Percentiles rank a stretch among this genome's conserved stretches.
Conservation (phyloP, 2,329 filamentous ascomycete genomes). For the Botrytis fragariae region DNA sequence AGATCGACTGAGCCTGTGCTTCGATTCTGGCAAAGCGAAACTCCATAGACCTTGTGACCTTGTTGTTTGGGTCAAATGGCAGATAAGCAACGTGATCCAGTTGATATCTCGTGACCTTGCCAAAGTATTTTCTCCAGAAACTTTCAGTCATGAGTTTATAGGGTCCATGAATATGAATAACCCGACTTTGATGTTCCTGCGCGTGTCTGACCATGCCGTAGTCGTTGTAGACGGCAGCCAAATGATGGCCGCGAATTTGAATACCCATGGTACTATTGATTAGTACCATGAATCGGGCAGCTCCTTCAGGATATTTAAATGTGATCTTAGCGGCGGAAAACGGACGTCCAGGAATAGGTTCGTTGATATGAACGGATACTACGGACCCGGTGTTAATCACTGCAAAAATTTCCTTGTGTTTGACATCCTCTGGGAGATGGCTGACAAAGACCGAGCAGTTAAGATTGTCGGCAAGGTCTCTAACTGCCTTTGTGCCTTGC, state of each 20-base stretch:
- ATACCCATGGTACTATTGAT: not conserved
- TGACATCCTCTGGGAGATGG: not conserved
- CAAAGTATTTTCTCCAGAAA: not conserved
- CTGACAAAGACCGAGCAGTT: not conserved
- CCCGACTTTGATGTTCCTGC: not conserved
- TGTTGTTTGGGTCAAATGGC: not conserved
- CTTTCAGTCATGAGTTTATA: not conserved
- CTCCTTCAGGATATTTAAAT: not conserved
- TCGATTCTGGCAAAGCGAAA: conserved; percentile 23
- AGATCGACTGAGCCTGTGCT: conserved; percentile 17
- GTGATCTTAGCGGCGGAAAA: not conserved
- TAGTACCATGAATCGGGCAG: not conserved
- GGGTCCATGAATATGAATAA: not conserved
- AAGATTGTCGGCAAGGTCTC: not conserved
- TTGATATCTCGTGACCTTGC: not conserved
- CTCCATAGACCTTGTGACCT: conserved; percentile 7
- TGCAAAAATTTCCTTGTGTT: not conserved
- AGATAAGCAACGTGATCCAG: not conserved
- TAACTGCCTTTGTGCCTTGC: not conserved
- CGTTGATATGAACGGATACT: not conserved
- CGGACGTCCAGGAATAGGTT: too few relatives aligned
- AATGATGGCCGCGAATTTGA: not conserved
- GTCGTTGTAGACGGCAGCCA: not conserved
- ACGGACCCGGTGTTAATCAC: not conserved
- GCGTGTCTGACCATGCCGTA: not conserved